These are phyloP conservation scores for Elasticomyces elasticus DNA, from an alignment of 495 filamentous ascomycete species.

Conservation along the genomic window DNA sequence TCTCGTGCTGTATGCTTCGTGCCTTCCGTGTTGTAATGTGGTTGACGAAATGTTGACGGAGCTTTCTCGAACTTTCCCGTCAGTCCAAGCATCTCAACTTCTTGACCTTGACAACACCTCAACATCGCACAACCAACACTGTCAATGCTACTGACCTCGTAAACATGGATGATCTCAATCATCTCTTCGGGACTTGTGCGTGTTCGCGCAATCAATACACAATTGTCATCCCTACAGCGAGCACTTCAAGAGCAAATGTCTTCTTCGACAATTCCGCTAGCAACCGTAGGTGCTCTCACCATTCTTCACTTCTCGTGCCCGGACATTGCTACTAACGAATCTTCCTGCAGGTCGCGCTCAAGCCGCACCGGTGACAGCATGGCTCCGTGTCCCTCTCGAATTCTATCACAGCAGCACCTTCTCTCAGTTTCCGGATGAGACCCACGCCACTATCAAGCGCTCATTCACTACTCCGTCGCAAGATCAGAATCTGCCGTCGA, in stretches of 20 bases:
- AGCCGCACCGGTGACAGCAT: conserved; percentile 61
- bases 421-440: conserved; percentile 70
- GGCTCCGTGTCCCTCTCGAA: conserved; percentile 66
- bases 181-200: conserved; percentile 66
- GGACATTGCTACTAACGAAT: not conserved
- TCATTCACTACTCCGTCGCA: conserved; percentile 45
- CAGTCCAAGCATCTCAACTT: no score
- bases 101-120: no score
- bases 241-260: conserved; percentile 46
- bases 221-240: conserved; percentile 52
- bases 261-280: conserved; percentile 57
- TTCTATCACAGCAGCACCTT: conserved; percentile 64
- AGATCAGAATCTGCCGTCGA: conserved; percentile 29
- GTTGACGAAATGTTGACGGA: no score
- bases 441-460: conserved; percentile 58
- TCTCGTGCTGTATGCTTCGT: no score
- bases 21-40: no score
- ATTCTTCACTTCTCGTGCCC: not conserved
- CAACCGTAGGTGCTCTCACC: conserved; percentile 45
- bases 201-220: conserved; percentile 80
- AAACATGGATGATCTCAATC: conserved; percentile 12
- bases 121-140: no score
- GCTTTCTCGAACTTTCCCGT: no score
- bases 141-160: no score
- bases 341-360: conserved; percentile 48